phyloP scores from a whole-genome alignment of 495 filamentous ascomycete genomes.

The Trypethelium eluteriae region DNA sequence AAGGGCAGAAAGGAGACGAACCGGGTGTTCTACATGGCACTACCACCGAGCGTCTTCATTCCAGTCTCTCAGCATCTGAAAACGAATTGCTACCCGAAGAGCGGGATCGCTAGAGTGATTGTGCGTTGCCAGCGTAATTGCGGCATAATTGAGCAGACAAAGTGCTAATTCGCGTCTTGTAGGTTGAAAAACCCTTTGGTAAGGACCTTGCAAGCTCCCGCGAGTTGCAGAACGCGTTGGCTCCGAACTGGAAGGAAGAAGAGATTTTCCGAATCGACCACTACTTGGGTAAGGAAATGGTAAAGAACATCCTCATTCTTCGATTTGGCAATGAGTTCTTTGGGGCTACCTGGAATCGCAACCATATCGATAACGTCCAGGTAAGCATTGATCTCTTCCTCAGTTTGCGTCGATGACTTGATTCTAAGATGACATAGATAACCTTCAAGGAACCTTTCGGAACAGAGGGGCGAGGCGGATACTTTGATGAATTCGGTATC shows the following conservation, averaged over 20 bases:
- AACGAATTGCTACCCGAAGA: constrained; percentile 87
- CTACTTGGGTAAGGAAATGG: constrained; percentile 99
- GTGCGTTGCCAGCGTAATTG: constrained; percentile 43
- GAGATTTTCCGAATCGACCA: constrained; percentile 99
- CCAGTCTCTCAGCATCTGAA: constrained; percentile 95
- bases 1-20: constrained; percentile 73
- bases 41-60: constrained; percentile 96
- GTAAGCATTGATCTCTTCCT: background rate
- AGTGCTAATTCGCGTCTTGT: constrained; percentile 8
- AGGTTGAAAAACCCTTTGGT: constrained; percentile 99
- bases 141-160: background rate
- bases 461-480: constrained; percentile 97
- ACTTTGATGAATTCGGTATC: constrained; percentile 99
- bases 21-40: constrained; percentile 97
- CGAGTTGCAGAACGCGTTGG: constrained; percentile 87
- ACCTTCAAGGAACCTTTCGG: constrained; percentile 99
- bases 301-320: constrained; percentile 98
- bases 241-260: constrained; percentile 98
- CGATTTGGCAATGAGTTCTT: constrained; percentile 99
- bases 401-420: constrained; percentile 19
- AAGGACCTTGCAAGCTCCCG: constrained; percentile 93
- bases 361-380: constrained; percentile 98
- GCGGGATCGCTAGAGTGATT: constrained; percentile 86
- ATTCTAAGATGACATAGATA: constrained; percentile 47
- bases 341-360: constrained; percentile 96